Base-by-base conservation (phyloP, 257 asterid genomes). In the Voacanga thouarsii region DNA sequence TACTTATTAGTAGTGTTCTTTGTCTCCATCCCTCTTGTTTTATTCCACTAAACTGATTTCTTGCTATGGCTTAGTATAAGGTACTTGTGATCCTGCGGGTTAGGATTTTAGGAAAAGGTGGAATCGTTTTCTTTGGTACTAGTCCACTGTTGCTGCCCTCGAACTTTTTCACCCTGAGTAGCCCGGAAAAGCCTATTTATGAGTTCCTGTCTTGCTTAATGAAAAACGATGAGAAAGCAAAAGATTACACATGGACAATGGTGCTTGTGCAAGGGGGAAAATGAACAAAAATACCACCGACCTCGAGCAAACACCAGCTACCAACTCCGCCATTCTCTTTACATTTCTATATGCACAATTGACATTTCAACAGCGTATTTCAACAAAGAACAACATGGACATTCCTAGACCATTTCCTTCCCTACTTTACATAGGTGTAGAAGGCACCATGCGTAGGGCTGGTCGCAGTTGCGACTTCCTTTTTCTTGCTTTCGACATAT, bases 401-500 rank as follows among this genome's bases (percentile, higher is more conserved):
- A 43, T 43, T 16, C 9, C n/a, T 4, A 53, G 7, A 50, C 26
- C 44, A 72, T 15, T 64, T 45, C 8, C 59, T 75, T 56, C 12
- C 53, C 65, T 65, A 53, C 41, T 79, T 73, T n/a, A 44, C 45
- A n/a, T 50, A 69, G 41, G 81, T 30, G 39, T 55, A 73, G 51
- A 71, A 28, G 50, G 77, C 74, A 59, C 80, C 78, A 60, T 30
- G 1, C 26, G 26, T 19, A 47, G 71, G 30, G 28, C 72, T 50
- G 47, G 26, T 37, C 21, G n/a, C 9, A 33, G 59, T 37, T 14
- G 65, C 8, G 10, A 80, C 77, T 71, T 72, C 61, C 45, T 39
- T 75, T 79, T 79, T 89, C 92, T 79, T 91, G 79, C 85, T 76
- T 4, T 89, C 91, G 51, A 50, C 84, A 68, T 94, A 94, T 75